phyloP scores from a whole-genome alignment of 2,329 filamentous ascomycete genomes.

The Exophiala phaeomuriformis region DNA sequence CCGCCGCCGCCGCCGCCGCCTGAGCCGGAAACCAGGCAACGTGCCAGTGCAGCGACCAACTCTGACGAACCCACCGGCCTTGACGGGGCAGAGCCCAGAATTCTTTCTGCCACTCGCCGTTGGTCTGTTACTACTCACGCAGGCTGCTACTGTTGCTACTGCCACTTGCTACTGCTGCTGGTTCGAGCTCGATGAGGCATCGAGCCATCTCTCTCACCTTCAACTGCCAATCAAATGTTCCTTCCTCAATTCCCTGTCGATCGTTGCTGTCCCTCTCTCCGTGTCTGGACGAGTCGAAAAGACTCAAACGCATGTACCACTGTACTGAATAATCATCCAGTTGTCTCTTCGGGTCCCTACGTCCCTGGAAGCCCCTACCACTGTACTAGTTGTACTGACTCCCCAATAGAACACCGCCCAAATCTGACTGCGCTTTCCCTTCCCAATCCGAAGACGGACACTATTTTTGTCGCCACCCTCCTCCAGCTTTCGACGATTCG shows the following conservation, averaged over 20 bases:
- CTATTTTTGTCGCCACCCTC: slow-evolving; percentile 23
- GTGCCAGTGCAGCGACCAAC: background rate
- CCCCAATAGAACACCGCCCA: background rate
- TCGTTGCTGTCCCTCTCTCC: background rate
- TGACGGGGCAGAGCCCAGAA: background rate
- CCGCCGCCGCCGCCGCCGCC: background rate
- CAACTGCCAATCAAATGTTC: background rate
- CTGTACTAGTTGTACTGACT: background rate
- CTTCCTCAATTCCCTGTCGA: background rate
- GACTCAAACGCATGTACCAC: background rate
- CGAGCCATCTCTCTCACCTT: background rate
- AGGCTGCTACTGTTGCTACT: background rate
- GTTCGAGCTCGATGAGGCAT: background rate
- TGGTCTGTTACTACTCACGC: background rate
- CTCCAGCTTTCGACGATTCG: slow-evolving; percentile 2
- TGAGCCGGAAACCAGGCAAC: background rate
- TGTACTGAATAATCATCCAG: background rate
- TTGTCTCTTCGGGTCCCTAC: no score
- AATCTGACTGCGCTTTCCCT: background rate
- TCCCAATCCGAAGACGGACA: slow-evolving; percentile 2
- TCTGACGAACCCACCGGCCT: background rate
- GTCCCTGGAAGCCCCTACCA: background rate
- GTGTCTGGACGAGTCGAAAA: slow-evolving; percentile 4
- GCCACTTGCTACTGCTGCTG: background rate
- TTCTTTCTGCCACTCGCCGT: background rate